Percentiles rank a stretch among this genome's conserved stretches.
phyloP scores from a whole-genome alignment of 495 filamentous ascomycete genomes.

The Friedmanniomyces endolithicus region DNA sequence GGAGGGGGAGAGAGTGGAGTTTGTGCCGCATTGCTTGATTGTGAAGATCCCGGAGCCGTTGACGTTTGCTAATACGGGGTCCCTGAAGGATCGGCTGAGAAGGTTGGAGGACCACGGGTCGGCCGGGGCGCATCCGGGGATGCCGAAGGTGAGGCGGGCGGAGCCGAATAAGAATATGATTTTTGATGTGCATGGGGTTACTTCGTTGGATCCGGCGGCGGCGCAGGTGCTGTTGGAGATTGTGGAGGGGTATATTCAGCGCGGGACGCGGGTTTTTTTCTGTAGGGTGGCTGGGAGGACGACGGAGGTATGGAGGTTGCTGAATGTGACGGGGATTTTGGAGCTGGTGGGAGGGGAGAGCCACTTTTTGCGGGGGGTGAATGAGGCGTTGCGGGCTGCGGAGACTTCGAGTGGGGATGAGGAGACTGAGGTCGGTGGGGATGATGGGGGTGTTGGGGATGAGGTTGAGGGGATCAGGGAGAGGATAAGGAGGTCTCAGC shows the following conservation, averaged over 20 bases:
- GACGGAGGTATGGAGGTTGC: conserved; percentile 52
- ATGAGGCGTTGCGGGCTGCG: conserved; percentile 67
- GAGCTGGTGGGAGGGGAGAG: conserved; percentile 58
- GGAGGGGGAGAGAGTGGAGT: conserved; percentile 52
- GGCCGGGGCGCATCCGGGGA: conserved; percentile 66
- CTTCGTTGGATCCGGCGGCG: conserved; percentile 80
- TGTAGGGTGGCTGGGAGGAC: conserved; percentile 53
- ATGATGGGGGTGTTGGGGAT: conserved; percentile 2
- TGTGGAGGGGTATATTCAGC: conserved; percentile 57
- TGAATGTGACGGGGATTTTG: conserved; percentile 72
- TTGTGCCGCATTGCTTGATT: conserved; percentile 82
- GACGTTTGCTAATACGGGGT: conserved; percentile 94
- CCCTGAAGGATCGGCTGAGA: conserved; percentile 69
- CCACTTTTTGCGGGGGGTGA: conserved; percentile 72
- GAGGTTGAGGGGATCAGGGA: conserved; percentile 1
- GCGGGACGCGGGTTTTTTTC: conserved; percentile 77
- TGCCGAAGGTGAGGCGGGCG: conserved; percentile 58
- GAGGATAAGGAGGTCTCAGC: background rate
- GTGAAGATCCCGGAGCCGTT: conserved; percentile 95
- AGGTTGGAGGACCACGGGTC: conserved; percentile 83
- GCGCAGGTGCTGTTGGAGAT: conserved; percentile 87
- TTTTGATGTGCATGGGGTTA: conserved; percentile 94
- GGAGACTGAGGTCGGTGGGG: background rate
- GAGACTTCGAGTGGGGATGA: conserved; percentile 31
- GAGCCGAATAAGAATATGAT: conserved; percentile 80